Evolutionary conservation across 2,329 filamentous ascomycete genomes (phyloP), one percentile per base, ranked within the genome.

Genomic region (Emericellopsis atlantica): DNA sequence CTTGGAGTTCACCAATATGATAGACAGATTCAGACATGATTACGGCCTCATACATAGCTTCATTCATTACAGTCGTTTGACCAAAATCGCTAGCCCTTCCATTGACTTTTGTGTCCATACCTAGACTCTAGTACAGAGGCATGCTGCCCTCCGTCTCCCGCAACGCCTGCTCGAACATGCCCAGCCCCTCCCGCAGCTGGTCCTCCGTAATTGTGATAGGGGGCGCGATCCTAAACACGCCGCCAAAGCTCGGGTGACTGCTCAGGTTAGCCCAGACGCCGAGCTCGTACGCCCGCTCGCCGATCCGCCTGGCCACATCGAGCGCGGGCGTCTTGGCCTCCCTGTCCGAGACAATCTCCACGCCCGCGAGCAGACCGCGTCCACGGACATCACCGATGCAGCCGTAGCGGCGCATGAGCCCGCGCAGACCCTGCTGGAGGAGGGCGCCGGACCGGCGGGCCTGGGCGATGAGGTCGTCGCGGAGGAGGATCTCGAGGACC

Each of bases 381-480:
- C 74, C 74, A 9, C 76, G 66, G 0, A 81, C 67, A 49, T 79
- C 74, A 1, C 76, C 76, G 40, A 81, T 74, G 53, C 74, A 81
- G 24, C 65, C 68, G 49, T 76, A 79, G n/a, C 65, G 63, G 16
- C 55, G 51, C 48, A 68, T 64, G 15, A 75, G 56, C 24, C 43
- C 53, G 21, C 55, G 55, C n/a, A 76, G 63, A 2, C 66, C 72
- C 0, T 51, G 57, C 43, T 66, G 67, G 4, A 79, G 56, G 18
- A 66, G 52, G 2, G 55, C 44, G 2, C 74, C 74, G 6, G 65
- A 57, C 23, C 54, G 49, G 6, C 57, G 52, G 5, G 73, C 65
- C 3, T 63, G 60, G 44, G 57, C 54, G 15, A 72, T 66, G 9
- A 81, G 56, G 16, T 64, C 56, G 45, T 75, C 70, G 4, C 70